Conservation (phyloP, 352 stramenopile species). For the Peronospora destructor region DNA sequence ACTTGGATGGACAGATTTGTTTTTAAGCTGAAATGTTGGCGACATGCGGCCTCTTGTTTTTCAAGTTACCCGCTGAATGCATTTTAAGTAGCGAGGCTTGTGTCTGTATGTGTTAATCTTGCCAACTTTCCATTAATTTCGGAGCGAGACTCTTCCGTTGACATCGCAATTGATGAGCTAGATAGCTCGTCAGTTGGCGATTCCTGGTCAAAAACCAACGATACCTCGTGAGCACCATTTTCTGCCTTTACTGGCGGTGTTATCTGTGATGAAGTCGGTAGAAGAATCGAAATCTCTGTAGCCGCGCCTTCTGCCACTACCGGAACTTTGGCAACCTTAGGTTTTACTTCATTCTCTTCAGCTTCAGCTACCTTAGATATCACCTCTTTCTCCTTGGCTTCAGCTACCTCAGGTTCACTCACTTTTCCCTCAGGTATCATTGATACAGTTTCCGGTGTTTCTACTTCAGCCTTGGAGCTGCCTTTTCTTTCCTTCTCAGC, state of each 20-base stretch:
- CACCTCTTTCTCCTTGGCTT: conserved; percentile 1
- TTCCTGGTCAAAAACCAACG: conserved; percentile 8
- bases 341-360: conserved; percentile 6
- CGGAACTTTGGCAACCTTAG: conserved; percentile 1
- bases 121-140: conserved; percentile 15
- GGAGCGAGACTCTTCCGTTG: conserved; percentile 6
- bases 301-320: conserved; percentile 1
- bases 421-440: conserved; percentile 3
- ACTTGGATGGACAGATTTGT: conserved; percentile 4
- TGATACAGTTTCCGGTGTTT: conserved; percentile 1
- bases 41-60: conserved; percentile 17
- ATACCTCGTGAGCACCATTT: conserved; percentile 8
- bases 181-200: conserved; percentile 5
- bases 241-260: conserved; percentile 17
- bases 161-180: conserved; percentile 3
- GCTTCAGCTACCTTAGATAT: conserved; percentile 3
- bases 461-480: conserved; percentile 4
- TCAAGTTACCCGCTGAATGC: conserved; percentile 14
- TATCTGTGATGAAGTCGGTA: conserved; percentile 2
- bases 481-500: conserved; percentile 5
- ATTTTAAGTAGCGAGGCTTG: conserved; percentile 21
- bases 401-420: conserved; percentile 1
- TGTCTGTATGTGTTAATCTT: conserved; percentile 11
- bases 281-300: conserved; percentile 4
- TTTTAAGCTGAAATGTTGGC: not conserved